phyloP scores from a whole-genome alignment of 352 stramenopile genomes.

The Pythium sp. region DNA sequence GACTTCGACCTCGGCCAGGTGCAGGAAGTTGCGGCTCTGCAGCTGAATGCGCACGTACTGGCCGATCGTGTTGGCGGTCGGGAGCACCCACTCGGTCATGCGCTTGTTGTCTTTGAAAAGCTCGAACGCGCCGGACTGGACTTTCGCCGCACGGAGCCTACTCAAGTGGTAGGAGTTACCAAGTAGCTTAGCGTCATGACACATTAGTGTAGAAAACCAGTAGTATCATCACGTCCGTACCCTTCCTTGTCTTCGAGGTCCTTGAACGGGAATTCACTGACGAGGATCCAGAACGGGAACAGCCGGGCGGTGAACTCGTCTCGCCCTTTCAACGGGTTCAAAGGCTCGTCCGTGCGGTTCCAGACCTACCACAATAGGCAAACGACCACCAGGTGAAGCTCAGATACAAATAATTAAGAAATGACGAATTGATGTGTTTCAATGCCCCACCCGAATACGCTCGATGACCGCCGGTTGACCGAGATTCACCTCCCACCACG shows the following conservation, averaged over 20 bases:
- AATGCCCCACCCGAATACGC: constrained; percentile 51
- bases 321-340: constrained; percentile 63
- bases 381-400: background rate
- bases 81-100: constrained; percentile 88
- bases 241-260: constrained; percentile 75
- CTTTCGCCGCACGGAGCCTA: constrained; percentile 79
- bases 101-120: constrained; percentile 75
- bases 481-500: constrained; percentile 94
- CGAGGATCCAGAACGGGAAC: constrained; percentile 93
- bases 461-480: constrained; percentile 73
- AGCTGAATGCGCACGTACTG: constrained; percentile 88
- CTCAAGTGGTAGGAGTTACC: background rate
- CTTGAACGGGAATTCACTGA: constrained; percentile 87
- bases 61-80: constrained; percentile 76
- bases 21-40: constrained; percentile 86
- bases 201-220: background rate
- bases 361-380: constrained; percentile 40
- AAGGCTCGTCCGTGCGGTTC: constrained; percentile 90
- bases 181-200: background rate
- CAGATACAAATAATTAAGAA: background rate
- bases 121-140: constrained; percentile 74
- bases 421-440: background rate
- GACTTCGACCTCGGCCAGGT: constrained; percentile 90
- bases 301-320: constrained; percentile 81
- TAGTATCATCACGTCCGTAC: constrained; percentile 11